Base-by-base conservation (phyloP, 805 yeast species). In the Candida alai region DNA sequence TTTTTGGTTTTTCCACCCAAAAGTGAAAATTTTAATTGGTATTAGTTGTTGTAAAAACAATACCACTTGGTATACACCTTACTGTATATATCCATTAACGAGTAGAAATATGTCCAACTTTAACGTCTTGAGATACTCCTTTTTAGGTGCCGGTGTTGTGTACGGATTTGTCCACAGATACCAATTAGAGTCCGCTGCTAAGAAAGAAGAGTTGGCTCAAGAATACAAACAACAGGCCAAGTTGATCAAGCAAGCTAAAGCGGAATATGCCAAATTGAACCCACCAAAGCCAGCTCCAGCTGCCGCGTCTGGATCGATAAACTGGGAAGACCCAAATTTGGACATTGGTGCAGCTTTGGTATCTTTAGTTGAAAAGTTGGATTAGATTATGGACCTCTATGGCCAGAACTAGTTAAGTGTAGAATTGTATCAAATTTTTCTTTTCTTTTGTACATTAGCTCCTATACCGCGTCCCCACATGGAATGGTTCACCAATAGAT, bases 91-190 rank as follows among this genome's bases (percentile, higher is more conserved):
- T n/a, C n/a, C n/a, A n/a, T n/a, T n/a, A n/a, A n/a, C n/a, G n/a
- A n/a, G n/a, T n/a, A n/a, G n/a, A n/a, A n/a, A n/a, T n/a, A n/a
- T n/a, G 67, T 60, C 68, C 34, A 54, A 47, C 29, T 61, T 66
- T 51, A 66, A 84, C 83, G 88, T 89, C 56, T 76, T 89, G 58
- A 86, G 97, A 80, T 90, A 93, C 80, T 71, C 95, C 48, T 82
- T 94, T 36, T 75, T 90, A 48, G 90, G 84, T 35, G 77, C 86
- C 49, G 98, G 98, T 62, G 70, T 89, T 39, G 73, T 77, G 42
- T 86, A 85, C 67, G 98, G 98, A 51, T 84, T 87, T 45, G 74
- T 74, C 61, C 95, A 87, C 73, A 84, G 94, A 64, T 68, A 75
- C 56, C 62, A 72, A 35, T 73, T 87, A 51, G 78, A 80, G 51